Conservation (phyloP, 2,329 filamentous ascomycete species). For the Aciculosporium take region DNA sequence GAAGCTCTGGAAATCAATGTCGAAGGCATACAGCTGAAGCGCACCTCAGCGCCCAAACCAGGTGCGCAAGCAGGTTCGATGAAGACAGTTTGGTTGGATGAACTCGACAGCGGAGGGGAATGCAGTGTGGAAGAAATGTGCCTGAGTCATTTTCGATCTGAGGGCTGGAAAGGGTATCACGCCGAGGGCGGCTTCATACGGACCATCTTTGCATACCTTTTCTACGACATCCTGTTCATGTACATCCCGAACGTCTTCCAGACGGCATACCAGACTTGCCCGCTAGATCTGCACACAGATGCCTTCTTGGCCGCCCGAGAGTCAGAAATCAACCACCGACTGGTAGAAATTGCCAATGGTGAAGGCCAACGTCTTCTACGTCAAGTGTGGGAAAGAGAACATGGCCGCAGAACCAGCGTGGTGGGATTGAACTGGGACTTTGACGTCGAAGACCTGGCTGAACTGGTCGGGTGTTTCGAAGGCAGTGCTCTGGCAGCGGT, state of each 20-base stretch:
- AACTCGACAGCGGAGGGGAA: conserved; percentile 50
- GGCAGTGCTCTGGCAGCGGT: conserved; percentile 69
- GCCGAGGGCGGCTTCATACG: conserved; percentile 80
- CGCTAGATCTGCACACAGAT: conserved; percentile 83
- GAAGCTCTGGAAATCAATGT: conserved; percentile 64
- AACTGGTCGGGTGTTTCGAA: conserved; percentile 65
- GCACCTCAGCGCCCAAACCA: conserved; percentile 30
- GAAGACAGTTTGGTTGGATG: conserved; percentile 83
- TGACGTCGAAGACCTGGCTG: conserved; percentile 59
- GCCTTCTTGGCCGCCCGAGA: conserved; percentile 77
- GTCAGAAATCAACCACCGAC: conserved; percentile 74
- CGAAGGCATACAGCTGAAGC: conserved; percentile 64
- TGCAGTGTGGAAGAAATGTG: conserved; percentile 93
- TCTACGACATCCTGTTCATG: conserved; percentile 83
- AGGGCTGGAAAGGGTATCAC: conserved; percentile 92
- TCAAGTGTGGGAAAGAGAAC: conserved; percentile 53
- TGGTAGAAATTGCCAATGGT: conserved; percentile 80
- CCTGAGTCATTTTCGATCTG: conserved; percentile 64
- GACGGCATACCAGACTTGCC: conserved; percentile 86
- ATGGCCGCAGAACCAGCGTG: conserved; percentile 64
- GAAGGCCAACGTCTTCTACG: conserved; percentile 52
- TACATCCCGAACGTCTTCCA: conserved; percentile 97
- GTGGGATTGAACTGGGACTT: conserved; percentile 89
- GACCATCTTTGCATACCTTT: conserved; percentile 83
- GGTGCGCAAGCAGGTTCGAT: conserved; percentile 33